A percentile compares a stretch with the other conserved stretches of the same genome.
These are phyloP conservation scores for Symbiodinium natans DNA, from an alignment of 73 alveolate species.

Conservation along the genomic window DNA sequence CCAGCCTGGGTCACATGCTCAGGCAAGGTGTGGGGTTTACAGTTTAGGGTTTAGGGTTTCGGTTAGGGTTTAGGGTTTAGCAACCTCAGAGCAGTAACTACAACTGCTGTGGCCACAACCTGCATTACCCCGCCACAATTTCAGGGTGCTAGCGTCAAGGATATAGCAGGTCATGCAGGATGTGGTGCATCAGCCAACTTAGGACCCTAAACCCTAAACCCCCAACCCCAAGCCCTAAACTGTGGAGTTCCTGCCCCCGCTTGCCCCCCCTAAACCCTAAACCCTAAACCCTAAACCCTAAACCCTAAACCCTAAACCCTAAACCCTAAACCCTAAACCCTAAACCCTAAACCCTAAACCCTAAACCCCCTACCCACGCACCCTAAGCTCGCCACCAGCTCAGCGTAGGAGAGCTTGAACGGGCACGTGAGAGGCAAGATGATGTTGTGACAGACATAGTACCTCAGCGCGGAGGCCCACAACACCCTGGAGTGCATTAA, in stretches of 20 bases:
- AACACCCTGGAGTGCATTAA: no score
- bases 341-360: background rate
- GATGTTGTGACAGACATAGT: slow-evolving; percentile 92
- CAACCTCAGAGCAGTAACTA: no score
- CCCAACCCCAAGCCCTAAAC: background rate
- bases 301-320: background rate
- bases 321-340: background rate
- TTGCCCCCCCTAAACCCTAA: background rate
- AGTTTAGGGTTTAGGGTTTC: no score
- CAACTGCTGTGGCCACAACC: no score
- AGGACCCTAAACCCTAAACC: background rate
- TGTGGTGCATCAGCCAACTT: no score
- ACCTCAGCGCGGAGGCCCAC: no score
- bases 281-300: background rate
- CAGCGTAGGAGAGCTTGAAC: slow-evolving; percentile 90
- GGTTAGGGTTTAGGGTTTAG: no score
- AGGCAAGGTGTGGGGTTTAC: no score
- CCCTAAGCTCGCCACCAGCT: slow-evolving; percentile 16
- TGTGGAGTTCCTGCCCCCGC: background rate
- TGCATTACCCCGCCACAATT: no score
- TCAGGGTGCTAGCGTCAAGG: no score
- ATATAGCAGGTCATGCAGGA: no score
- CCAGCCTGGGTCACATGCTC: background rate
- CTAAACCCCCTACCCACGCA: background rate
- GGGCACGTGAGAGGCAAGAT: slow-evolving; percentile 80